These are phyloP conservation scores for Rugosomyces carneus DNA, from an alignment of 1,284 basidiomycete genomes.

Conservation along the genomic window DNA sequence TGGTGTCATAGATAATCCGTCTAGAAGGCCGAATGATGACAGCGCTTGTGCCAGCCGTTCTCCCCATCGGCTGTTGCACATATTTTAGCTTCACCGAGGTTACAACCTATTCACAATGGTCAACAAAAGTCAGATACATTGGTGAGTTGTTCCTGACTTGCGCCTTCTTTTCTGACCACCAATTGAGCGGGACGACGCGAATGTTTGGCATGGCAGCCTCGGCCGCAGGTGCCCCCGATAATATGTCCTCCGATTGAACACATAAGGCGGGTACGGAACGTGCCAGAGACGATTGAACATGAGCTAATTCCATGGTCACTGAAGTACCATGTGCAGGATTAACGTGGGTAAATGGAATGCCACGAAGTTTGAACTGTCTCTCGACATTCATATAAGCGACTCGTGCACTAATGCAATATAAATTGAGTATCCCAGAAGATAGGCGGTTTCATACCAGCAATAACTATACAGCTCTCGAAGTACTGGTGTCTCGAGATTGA, in stretches of 20 bases:
- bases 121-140: slow-evolving; percentile 1
- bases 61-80: slow-evolving; percentile 77
- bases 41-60: slow-evolving; percentile 51
- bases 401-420: slow-evolving; percentile 55
- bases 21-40: slow-evolving; percentile 69
- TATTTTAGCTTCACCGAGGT: slow-evolving; percentile 86
- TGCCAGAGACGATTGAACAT: slow-evolving; percentile 62
- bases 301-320: slow-evolving; percentile 40
- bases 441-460: slow-evolving; percentile 44
- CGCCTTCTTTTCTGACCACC: slow-evolving; percentile 80
- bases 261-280: slow-evolving; percentile 76
- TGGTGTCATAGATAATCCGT: slow-evolving; percentile 82
- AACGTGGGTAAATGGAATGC: slow-evolving; percentile 74
- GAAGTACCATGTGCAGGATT: slow-evolving; percentile 46
- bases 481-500: slow-evolving; percentile 62
- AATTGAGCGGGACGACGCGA: slow-evolving; percentile 80
- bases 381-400: slow-evolving; percentile 89
- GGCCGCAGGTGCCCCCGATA: slow-evolving; percentile 76
- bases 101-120: slow-evolving; percentile 45
- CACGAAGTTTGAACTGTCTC: slow-evolving; percentile 76
- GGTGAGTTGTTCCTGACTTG: slow-evolving; percentile 35
- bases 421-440: background rate
- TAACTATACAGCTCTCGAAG: slow-evolving; percentile 73
- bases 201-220: slow-evolving; percentile 90
- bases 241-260: slow-evolving; percentile 74